These are phyloP conservation scores for Pichia deserticola DNA, from an alignment of 805 yeast genomes.

Conservation along the genomic window DNA sequence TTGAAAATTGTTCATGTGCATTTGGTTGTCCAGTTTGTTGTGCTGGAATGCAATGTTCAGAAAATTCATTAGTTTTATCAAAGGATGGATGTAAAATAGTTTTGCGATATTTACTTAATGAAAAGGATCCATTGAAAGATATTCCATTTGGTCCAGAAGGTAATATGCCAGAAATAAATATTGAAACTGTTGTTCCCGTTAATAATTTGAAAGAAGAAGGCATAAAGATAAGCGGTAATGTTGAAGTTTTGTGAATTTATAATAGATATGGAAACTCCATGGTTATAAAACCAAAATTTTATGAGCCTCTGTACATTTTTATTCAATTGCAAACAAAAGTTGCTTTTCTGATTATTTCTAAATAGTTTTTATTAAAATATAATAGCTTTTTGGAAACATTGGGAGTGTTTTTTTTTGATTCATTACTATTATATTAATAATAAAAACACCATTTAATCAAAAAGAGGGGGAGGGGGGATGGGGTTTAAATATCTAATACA, in stretches of 20 bases:
- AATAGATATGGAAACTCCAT: no score
- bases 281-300: no score
- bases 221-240: slow-evolving; percentile 57
- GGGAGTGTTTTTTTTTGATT: no score
- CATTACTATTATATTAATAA: no score
- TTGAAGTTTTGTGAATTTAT: slow-evolving; percentile 31
- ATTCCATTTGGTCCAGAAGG: slow-evolving; percentile 68
- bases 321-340: no score
- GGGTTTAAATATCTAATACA: no score
- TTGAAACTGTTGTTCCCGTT: slow-evolving; percentile 62
- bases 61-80: slow-evolving; percentile 73
- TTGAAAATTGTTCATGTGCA: slow-evolving; percentile 59
- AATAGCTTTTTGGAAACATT: no score
- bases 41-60: slow-evolving; percentile 77
- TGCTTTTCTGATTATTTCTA: no score
- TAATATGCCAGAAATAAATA: slow-evolving; percentile 58
- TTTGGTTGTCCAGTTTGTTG: slow-evolving; percentile 80
- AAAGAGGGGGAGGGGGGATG: no score
- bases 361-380: no score
- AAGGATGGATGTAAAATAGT: slow-evolving; percentile 78
- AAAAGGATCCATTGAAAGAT: slow-evolving; percentile 38
- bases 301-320: no score
- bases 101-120: slow-evolving; percentile 53
- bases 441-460: no score
- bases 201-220: slow-evolving; percentile 27